Base-by-base conservation (phyloP, 1,139 yeast species). In the Taphrina sp. region DNA sequence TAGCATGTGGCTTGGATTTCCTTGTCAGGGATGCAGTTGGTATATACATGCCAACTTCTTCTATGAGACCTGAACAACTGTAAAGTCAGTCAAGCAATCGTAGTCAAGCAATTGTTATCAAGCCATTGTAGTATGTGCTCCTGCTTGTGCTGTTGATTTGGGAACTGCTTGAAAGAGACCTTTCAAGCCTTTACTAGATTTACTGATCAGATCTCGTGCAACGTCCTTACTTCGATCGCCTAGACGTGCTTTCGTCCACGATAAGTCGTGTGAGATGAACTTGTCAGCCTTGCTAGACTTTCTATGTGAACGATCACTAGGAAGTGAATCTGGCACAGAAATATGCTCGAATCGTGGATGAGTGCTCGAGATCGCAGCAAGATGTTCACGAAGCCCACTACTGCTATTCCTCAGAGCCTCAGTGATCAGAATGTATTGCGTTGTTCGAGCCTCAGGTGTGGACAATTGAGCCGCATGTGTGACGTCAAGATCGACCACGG, bases 131-230 rank as follows among this genome's bases (percentile, higher is more conserved):
- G n/a, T n/a, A n/a, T n/a, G n/a, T n/a, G n/a, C n/a, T n/a, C n/a
- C n/a, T n/a, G n/a, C n/a, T n/a, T n/a, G n/a, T n/a, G n/a, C n/a
- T n/a, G n/a, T n/a, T n/a, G n/a, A n/a, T n/a, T n/a, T n/a, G n/a
- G n/a, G n/a, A n/a, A n/a, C n/a, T n/a, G n/a, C n/a, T n/a, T 43
- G 47, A 14, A 43, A 43, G 5, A 43, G 47, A 19, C 47, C 47
- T 19, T 43, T 43, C 1, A 43, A 22, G 5, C 47, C 47, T 20
- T 31, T 31, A 2, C 29, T 43, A 8, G 47, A 43, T 5, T 43
- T 43, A 4, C 38, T 29, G 8, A 43, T 24, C 28, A 43, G 19
- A 2, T 23, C 47, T 31, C 31, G 29, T 16, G 47, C 47, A 12
- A 38, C 47, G 17, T 43, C 47, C 29, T 43, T 43, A 20, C 47